Base-by-base conservation (phyloP, 2,329 filamentous ascomycete genomes). In the Calonectria henricotiae region DNA sequence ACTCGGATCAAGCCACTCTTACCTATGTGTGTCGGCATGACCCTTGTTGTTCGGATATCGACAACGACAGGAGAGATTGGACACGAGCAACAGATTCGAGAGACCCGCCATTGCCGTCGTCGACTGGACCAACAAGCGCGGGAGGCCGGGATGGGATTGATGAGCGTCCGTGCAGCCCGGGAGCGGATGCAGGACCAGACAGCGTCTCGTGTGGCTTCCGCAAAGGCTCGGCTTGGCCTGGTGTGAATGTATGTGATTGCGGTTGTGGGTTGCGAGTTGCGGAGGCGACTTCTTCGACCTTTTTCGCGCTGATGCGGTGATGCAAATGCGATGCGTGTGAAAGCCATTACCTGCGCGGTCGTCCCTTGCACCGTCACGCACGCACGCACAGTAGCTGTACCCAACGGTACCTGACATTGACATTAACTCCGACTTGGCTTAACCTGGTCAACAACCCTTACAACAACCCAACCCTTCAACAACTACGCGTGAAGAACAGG, bases 51-150 rank as follows among this genome's bases (percentile, higher is more conserved):
- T 30, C 41, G 35, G 47, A 62, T 35, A 49, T 54, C 44, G 37
- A 35, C 44, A 46, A 58, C 30, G 25, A 47, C 23, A 67, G 37
- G 46, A 54, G 35, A 55, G 37, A 62, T 27, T 41, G 30, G 65
- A 46, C 46, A 39, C 55, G 35, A 32, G 62, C 39, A 65, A 44
- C 66, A 67, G 61, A 62, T 55, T 67, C 55, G 51, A 62, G 20
- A 43, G 70, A 75, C 71, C 70, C 74, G 68, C 65, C 69, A 71
- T 71, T 75, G 69, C 73, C 71, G 71, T 70, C 60, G 58, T 68
- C 60, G 54, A 68, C 65, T 73, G 67, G 68, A 71, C 72, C 73
- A 72, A 76, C 73, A 75, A 76, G 72, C 75, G 75, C 72, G 75
- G 62, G 73, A 69, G 70, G 60, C 68, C 62, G 67, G 73, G 66